These are phyloP conservation scores for Ophiostoma sp. DNA, from an alignment of 2,329 filamentous ascomycete species.

Conservation along the genomic window DNA sequence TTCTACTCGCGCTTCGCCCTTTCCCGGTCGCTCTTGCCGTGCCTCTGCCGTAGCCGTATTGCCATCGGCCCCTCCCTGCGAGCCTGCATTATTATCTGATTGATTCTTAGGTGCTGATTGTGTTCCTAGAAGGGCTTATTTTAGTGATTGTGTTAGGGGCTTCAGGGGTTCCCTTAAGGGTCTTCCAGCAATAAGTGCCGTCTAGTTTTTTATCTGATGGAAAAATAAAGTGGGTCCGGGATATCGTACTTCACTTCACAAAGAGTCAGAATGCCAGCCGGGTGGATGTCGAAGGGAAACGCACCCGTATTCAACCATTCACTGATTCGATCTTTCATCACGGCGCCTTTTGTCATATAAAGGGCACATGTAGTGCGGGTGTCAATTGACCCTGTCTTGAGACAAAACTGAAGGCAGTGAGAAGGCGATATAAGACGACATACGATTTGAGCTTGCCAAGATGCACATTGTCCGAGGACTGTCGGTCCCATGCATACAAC, in stretches of 20 bases:
- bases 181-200: neutral
- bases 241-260: too few species aligned
- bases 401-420: too few species aligned
- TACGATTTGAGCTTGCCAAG: neutral
- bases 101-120: neutral
- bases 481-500: neutral
- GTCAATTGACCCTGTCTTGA: too few species aligned
- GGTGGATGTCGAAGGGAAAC: too few species aligned
- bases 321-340: too few species aligned
- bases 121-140: neutral
- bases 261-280: too few species aligned
- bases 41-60: neutral
- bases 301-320: too few species aligned
- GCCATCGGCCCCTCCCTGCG: neutral
- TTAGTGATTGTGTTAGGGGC: neutral
- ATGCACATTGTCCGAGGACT: neutral
- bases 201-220: constrained; percentile 10
- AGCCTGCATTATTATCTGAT: constrained; percentile 12
- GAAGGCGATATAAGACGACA: neutral
- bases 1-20: too few species aligned
- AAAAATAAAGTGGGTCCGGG: neutral
- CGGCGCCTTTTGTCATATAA: too few species aligned
- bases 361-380: too few species aligned
- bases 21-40: neutral
- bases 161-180: neutral